Conservation (phyloP, 2,329 filamentous ascomycete genomes). For the Pseudofabraea citricarpa region DNA sequence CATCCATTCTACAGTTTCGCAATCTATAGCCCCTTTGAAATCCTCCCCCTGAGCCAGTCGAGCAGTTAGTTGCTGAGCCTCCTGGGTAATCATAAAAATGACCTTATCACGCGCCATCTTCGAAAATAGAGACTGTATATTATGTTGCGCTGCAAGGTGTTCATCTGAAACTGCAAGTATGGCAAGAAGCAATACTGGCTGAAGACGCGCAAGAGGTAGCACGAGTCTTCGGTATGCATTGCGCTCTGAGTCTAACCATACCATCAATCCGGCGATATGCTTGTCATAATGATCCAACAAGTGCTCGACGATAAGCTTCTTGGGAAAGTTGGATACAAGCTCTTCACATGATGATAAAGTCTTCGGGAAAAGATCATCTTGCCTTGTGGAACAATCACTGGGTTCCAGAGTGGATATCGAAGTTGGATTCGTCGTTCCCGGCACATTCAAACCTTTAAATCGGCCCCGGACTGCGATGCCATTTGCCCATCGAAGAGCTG, state of each 20-base stretch:
- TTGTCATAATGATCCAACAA: neutral
- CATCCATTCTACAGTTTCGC: neutral
- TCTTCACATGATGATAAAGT: neutral
- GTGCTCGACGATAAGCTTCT: neutral
- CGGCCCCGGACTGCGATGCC: neutral
- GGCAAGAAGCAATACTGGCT: neutral
- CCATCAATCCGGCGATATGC: neutral
- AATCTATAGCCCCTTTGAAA: neutral
- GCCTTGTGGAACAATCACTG: neutral
- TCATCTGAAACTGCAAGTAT: slow-evolving; percentile 1
- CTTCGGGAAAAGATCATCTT: neutral
- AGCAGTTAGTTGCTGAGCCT: neutral
- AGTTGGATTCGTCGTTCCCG: neutral
- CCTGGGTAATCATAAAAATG: neutral
- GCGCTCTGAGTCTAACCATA: neutral
- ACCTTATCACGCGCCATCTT: neutral
- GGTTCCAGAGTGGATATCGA: neutral
- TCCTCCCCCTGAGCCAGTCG: neutral
- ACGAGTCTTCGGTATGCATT: neutral
- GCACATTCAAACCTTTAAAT: neutral
- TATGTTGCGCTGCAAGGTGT: neutral
- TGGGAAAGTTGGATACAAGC: neutral
- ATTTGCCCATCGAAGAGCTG: slow-evolving; percentile 1
- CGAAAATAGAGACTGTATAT: neutral
- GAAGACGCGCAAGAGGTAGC: neutral